phyloP scores from a whole-genome alignment of 768 basidiomycete species.

The Panaeolus papilionaceus region DNA sequence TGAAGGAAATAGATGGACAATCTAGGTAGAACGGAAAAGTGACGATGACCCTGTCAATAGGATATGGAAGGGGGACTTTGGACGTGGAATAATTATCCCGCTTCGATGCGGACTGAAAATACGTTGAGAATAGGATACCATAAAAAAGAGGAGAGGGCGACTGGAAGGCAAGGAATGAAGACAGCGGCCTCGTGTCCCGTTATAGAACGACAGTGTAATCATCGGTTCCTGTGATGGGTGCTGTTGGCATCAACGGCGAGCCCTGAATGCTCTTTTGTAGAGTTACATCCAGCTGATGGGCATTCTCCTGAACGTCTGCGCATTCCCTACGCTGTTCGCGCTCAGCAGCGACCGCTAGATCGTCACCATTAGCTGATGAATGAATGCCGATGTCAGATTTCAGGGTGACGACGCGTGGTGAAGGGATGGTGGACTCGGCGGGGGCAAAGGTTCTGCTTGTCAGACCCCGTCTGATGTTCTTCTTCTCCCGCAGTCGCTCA shows the following conservation, averaged over 20 bases:
- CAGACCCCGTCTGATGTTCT: slow-evolving; percentile 32
- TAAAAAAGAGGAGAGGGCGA: background rate
- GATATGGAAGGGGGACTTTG: background rate
- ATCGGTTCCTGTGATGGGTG: slow-evolving; percentile 7
- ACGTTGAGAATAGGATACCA: slow-evolving; percentile 1
- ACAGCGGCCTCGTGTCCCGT: background rate
- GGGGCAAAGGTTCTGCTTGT: slow-evolving; percentile 14
- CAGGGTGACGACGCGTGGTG: slow-evolving; percentile 5
- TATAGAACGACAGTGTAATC: slow-evolving; percentile 2
- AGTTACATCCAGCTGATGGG: background rate
- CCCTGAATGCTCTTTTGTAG: slow-evolving; percentile 12
- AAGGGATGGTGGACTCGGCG: slow-evolving; percentile 6
- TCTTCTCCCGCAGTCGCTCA: slow-evolving; percentile 35
- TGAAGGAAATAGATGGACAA: background rate
- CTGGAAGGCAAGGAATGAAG: background rate
- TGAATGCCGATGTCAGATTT: background rate
- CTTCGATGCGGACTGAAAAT: background rate
- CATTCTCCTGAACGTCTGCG: background rate
- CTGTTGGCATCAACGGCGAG: slow-evolving; percentile 8
- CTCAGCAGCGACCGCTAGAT: slow-evolving; percentile 4
- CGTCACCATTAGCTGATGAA: background rate
- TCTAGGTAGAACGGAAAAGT: background rate
- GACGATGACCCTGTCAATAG: background rate
- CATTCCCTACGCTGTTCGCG: slow-evolving; percentile 1
- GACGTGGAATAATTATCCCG: slow-evolving; percentile 2